Evolutionary conservation across 2,329 filamentous ascomycete genomes (phyloP).

Genomic region (Exutisphaerella laricina): DNA sequence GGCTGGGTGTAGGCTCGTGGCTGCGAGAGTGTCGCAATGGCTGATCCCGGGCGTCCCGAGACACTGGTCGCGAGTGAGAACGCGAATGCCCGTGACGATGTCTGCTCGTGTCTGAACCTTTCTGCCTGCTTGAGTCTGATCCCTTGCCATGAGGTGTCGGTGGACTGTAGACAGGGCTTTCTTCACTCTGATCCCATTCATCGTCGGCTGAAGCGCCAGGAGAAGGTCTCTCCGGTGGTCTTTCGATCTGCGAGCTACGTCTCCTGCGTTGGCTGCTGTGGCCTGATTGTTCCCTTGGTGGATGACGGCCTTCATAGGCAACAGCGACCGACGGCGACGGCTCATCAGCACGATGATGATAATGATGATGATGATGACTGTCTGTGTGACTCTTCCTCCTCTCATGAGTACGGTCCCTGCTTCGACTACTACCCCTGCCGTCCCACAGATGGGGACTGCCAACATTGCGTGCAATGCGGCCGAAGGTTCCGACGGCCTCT

Average conservation of each 20-base stretch:
- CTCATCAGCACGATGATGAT: slow-evolving; percentile 23
- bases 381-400: slow-evolving; percentile 22
- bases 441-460: slow-evolving; percentile 36
- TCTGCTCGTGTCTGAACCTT: background rate
- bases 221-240: slow-evolving; percentile 11
- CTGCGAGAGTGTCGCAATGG: slow-evolving; percentile 38
- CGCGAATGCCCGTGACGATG: slow-evolving; percentile 7
- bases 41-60: slow-evolving; percentile 20
- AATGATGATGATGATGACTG: slow-evolving; percentile 21
- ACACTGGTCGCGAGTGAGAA: slow-evolving; percentile 10
- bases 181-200: slow-evolving; percentile 16
- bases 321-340: slow-evolving; percentile 10
- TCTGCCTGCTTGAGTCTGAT: slow-evolving; percentile 17
- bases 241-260: slow-evolving; percentile 15
- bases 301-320: slow-evolving; percentile 14
- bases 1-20: slow-evolving; percentile 37
- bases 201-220: slow-evolving; percentile 14
- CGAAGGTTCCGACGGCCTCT: slow-evolving; percentile 33
- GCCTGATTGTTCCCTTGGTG: slow-evolving; percentile 13
- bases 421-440: slow-evolving; percentile 24
- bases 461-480: slow-evolving; percentile 33
- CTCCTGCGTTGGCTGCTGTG: slow-evolving; percentile 16
- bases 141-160: slow-evolving; percentile 8
- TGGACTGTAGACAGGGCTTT: slow-evolving; percentile 17
- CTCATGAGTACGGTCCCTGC: slow-evolving; percentile 22